Evolutionary conservation across 352 stramenopile genomes (phyloP), one percentile per base, ranked within the genome.

Genomic region (Halophytophthora batemanensis): DNA sequence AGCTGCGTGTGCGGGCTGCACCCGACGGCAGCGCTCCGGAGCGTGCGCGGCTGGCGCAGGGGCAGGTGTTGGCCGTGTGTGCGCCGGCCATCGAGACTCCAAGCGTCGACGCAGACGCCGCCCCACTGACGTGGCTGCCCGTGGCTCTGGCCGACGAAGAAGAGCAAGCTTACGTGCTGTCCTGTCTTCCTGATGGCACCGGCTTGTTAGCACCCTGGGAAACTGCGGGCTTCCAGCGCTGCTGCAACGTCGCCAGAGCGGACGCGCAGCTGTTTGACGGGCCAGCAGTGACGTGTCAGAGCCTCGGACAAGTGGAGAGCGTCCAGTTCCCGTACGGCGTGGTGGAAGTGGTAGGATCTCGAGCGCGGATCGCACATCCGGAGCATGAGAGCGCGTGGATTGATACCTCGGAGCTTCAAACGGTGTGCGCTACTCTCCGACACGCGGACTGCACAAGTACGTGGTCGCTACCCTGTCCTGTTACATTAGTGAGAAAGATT

Each of bases 1-100:
- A 74, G 63, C 75, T 90, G 57, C 78, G 81, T 23, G 74, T 90
- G 40, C 81, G 81, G 45, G 51, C 62, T 15, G 67, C 77, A 19
- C 74, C 81, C 1, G 66, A 79, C 64, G 76, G 63, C 44, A 61
- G 64, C 21, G 68, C 76, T 1, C 25, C 49, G 8, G 78, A 74
- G 23, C 54, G 69, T 11, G 65, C 57, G 4, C 71, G 67, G n/a
- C 56, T 88, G 11, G 59, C 59, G 8, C 80, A 85, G 51, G 81
- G 78, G 3, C 68, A 69, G 39, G 74, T 64, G 23, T 55, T 88
- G 29, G 67, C 66, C 0, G 67, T 69, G 34, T 57, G 59, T 5
- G 60, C 65, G 22, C 53, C 54, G 15, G 47, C 63, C 18, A 77
- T 87, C 31, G 61, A 77, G 33, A 49, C 77, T 21, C 50, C 25